phyloP scores from a whole-genome alignment of 352 stramenopile species.

The Phytophthora citrophthora region DNA sequence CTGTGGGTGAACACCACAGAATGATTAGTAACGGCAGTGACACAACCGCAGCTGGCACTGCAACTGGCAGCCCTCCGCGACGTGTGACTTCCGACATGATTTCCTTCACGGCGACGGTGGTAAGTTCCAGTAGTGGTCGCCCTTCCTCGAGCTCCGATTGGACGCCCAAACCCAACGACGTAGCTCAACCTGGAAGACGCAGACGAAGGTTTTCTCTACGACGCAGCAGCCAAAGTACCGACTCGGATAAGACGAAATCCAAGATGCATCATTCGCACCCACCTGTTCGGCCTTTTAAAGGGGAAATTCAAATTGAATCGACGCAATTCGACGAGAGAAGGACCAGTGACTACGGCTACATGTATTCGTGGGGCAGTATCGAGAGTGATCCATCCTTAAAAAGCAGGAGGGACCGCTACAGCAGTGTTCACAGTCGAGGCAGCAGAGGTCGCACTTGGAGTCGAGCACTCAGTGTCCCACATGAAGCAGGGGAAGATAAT shows the following conservation, averaged over 20 bases:
- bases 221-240: not conserved
- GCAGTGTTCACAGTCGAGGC: conserved; percentile 12
- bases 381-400: conserved; percentile 12
- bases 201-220: conserved; percentile 14
- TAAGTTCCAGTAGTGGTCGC: conserved; percentile 1
- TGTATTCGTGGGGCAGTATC: conserved; percentile 44
- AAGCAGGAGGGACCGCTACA: conserved; percentile 8
- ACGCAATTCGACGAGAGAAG: conserved; percentile 3
- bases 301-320: conserved; percentile 40
- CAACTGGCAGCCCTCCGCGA: conserved; percentile 1
- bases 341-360: conserved; percentile 33
- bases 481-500: conserved; percentile 17
- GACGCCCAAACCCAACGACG: conserved; percentile 7
- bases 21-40: conserved; percentile 31
- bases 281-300: conserved; percentile 17
- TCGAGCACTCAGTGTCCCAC: conserved; percentile 33
- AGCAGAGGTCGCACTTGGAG: conserved; percentile 27
- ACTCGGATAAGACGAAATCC: conserved; percentile 3
- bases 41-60: conserved; percentile 17
- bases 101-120: conserved; percentile 49
- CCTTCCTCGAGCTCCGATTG: conserved; percentile 4
- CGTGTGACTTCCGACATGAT: conserved; percentile 62
- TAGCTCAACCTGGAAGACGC: not conserved
- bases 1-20: not conserved
- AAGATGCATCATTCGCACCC: not conserved